Evolutionary conservation across 768 basidiomycete genomes (phyloP).

Genomic region (Mycena vitilis): DNA sequence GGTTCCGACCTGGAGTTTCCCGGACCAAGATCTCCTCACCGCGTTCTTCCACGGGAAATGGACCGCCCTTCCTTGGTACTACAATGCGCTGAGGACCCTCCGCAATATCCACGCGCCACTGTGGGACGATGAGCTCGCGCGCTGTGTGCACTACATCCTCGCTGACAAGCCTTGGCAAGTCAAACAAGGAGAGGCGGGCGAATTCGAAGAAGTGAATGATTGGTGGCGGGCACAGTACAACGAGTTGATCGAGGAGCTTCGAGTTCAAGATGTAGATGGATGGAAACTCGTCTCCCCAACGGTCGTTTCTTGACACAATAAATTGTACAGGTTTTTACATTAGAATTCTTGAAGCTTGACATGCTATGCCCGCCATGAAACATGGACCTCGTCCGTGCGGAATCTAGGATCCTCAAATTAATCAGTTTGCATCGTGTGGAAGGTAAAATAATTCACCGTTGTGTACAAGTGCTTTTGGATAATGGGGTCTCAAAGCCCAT

Average conservation of each 20-base stretch:
- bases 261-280: constrained; percentile 54
- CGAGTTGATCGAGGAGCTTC: constrained; percentile 56
- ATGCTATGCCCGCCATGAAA: constrained; percentile 82
- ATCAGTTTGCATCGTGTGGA: not conserved
- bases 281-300: constrained; percentile 64
- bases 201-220: constrained; percentile 65
- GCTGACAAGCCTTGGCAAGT: constrained; percentile 88
- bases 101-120: constrained; percentile 74
- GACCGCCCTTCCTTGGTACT: constrained; percentile 85
- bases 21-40: constrained; percentile 94
- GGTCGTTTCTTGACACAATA: constrained; percentile 47
- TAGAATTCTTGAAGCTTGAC: constrained; percentile 2
- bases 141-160: constrained; percentile 89
- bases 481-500: constrained; percentile 90
- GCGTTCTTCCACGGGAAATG: constrained; percentile 82
- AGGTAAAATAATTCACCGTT: constrained; percentile 66
- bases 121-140: constrained; percentile 90
- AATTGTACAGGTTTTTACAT: constrained; percentile 23
- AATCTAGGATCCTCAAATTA: constrained; percentile 64
- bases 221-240: constrained; percentile 90
- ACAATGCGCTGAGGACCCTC: constrained; percentile 94
- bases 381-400: constrained; percentile 93
- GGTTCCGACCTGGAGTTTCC: constrained; percentile 67
- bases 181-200: constrained; percentile 50
- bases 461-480: constrained; percentile 88